Conservation (phyloP, 495 filamentous ascomycete genomes). For the Neurospora sp. region DNA sequence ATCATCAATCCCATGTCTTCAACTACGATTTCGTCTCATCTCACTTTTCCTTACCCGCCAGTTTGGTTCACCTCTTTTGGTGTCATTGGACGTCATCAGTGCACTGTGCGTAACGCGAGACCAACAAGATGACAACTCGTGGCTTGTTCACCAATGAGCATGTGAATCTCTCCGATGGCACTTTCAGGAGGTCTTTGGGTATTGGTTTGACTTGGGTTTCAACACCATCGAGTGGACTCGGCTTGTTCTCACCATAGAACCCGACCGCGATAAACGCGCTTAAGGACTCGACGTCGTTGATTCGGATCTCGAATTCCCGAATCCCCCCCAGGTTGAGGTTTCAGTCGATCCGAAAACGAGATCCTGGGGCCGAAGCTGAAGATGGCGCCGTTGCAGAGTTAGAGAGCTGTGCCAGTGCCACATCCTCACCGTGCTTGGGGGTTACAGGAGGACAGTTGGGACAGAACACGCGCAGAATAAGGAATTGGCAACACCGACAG, state of each 20-base stretch:
- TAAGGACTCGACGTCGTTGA: not conserved
- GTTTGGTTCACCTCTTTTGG: not conserved
- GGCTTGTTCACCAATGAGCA: not conserved
- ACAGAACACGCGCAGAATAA: not conserved
- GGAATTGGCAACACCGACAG: not conserved
- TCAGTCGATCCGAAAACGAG: not conserved
- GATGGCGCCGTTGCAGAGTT: not conserved
- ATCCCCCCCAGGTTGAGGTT: not conserved
- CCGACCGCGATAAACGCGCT: not conserved
- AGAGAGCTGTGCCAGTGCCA: not conserved
- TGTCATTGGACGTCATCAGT: not conserved
- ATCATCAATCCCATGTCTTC: not conserved
- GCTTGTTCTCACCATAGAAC: not conserved
- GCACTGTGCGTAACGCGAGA: not conserved
- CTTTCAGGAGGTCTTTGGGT: not conserved
- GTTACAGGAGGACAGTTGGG: not conserved
- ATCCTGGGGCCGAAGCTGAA: not conserved
- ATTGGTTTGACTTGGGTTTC: not conserved
- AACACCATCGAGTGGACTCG: not conserved
- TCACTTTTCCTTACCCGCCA: not conserved
- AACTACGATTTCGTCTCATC: not conserved
- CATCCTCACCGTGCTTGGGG: not conserved
- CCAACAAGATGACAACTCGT: not conserved
- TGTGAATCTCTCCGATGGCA: not conserved
- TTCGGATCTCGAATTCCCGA: not conserved